phyloP scores from a whole-genome alignment of 2,329 filamentous ascomycete species.

The Nemania serpens region DNA sequence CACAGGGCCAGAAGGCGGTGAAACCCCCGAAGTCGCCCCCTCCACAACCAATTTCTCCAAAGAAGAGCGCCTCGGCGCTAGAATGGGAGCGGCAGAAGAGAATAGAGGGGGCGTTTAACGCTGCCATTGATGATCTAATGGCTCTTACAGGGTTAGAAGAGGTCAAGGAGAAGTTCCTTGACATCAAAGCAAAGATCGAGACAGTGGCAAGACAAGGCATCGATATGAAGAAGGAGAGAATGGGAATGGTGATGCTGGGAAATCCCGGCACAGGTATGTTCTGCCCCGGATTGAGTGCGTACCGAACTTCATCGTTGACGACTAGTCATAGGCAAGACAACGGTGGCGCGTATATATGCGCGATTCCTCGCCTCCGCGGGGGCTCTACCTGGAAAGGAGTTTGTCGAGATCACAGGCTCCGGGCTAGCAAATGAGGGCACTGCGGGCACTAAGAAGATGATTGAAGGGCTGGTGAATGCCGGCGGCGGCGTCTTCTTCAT shows the following conservation, averaged over 20 bases:
- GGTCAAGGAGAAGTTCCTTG: conserved; percentile 60
- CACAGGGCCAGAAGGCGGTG: neutral
- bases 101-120: conserved; percentile 51
- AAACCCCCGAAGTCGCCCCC: neutral
- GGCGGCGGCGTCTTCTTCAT: conserved; percentile 76
- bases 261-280: conserved; percentile 65
- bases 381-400: conserved; percentile 62
- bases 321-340: conserved; percentile 65
- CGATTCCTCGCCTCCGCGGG: conserved; percentile 66
- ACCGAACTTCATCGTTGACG: neutral
- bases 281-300: neutral
- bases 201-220: conserved; percentile 53
- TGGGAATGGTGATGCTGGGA: conserved; percentile 53
- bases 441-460: conserved; percentile 57
- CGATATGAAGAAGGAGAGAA: conserved; percentile 55
- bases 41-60: neutral
- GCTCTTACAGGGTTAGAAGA: conserved; percentile 63
- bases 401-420: conserved; percentile 72
- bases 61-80: conserved; percentile 17
- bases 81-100: conserved; percentile 58
- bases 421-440: conserved; percentile 67
- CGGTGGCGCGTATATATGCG: conserved; percentile 72
- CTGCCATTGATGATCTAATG: conserved; percentile 59
- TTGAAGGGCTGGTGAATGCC: conserved; percentile 61
- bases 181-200: conserved; percentile 62